Base-by-base conservation (phyloP, 352 stramenopile species). In the Phytophthora melonis region DNA sequence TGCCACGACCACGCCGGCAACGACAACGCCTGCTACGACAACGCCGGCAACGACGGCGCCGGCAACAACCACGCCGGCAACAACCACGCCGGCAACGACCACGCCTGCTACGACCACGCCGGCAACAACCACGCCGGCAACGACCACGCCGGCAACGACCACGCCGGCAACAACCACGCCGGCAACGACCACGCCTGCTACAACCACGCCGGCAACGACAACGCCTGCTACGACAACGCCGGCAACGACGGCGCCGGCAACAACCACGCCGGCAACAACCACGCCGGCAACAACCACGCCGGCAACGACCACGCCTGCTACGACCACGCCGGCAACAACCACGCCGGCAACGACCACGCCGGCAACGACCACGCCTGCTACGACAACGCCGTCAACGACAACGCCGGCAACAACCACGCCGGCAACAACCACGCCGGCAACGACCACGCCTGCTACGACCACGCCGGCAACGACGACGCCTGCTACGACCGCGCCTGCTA, bases 241-340 rank as follows among this genome's bases (percentile, higher is more conserved):
- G 0, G 5, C 43, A 18, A 52, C 56, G 27, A 36, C 55, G 36
- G 36, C 65, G 9, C 57, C 43, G 25, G 3, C 57, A 47, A 61
- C 65, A 2, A 25, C 47, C 11, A 41, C 57, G 10, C 57, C 57
- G 21, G 32, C 39, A 1, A 55, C 36, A 7, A n/a, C 63, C 19
- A 43, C 43, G 18, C 54, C 41, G 1, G 19, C 50, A 9, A 74
- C 63, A 18, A 53, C 58, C 23, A 39, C 58, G 30, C 62, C 64
- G 11, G 14, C 43, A 19, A 69, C 59, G 11, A n/a, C 49, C 16
- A n/a, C 34, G 9, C 60, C 55, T 13, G 11, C 16, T 13, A 65
- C 60, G n/a, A 39, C 47, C 5, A 53, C 55, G 1, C 60, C 61
- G 23, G 23, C 23, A 25, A 25, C 23, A 25, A 25, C 23, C 1